Evolutionary conservation across 352 stramenopile species (phyloP).

Genomic region (Thraustochytrium sp.): DNA sequence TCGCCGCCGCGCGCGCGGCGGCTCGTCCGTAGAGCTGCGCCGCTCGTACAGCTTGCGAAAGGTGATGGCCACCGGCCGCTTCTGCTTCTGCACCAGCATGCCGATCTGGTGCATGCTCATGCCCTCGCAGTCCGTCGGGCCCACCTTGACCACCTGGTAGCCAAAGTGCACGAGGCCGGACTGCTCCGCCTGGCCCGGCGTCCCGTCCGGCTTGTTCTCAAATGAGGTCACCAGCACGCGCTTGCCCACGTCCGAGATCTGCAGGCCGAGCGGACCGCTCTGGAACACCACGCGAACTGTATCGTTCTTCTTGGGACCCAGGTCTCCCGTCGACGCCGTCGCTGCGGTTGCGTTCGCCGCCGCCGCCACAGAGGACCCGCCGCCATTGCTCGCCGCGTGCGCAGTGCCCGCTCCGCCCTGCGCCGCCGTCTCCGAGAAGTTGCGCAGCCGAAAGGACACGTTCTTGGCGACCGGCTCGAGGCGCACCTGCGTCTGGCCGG

Average conservation of each 20-base stretch:
- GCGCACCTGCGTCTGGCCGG: not conserved
- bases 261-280: not conserved
- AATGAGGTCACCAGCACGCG: slow-evolving; percentile 30
- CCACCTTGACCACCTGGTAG: slow-evolving; percentile 18
- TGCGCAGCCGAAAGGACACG: slow-evolving; percentile 8
- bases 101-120: slow-evolving; percentile 40
- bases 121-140: slow-evolving; percentile 1
- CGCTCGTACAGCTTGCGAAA: slow-evolving; percentile 37
- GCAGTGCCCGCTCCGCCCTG: not conserved
- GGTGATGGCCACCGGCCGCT: slow-evolving; percentile 17
- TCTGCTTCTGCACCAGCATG: slow-evolving; percentile 33
- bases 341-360: not conserved
- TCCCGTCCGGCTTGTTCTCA: slow-evolving; percentile 21
- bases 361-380: not conserved
- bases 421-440: not conserved
- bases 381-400: not conserved
- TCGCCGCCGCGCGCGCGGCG: slow-evolving; percentile 1
- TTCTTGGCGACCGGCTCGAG: not conserved
- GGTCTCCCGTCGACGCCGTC: not conserved
- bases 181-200: slow-evolving; percentile 12
- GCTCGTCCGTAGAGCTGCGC: not conserved
- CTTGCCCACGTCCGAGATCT: slow-evolving; percentile 42
- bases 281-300: slow-evolving; percentile 24
- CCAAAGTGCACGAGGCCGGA: slow-evolving; percentile 38
- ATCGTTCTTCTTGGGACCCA: not conserved